These are phyloP conservation scores for Lyophyllum shimeji DNA, from an alignment of 768 basidiomycete genomes.

Conservation along the genomic window DNA sequence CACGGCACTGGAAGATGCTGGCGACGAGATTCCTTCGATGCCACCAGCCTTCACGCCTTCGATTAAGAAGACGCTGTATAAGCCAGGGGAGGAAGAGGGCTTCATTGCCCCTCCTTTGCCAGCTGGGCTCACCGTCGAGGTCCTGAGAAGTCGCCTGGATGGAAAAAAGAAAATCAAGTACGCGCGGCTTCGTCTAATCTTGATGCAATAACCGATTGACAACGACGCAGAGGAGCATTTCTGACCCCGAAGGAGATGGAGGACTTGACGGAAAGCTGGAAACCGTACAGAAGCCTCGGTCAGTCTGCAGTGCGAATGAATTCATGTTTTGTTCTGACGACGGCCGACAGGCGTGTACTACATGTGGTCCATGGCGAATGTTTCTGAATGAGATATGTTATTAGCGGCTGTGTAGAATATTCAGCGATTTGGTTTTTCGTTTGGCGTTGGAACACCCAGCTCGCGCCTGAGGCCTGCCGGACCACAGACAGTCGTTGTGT, in stretches of 20 bases:
- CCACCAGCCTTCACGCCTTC: slow-evolving; percentile 71
- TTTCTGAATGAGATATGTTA: slow-evolving; percentile 6
- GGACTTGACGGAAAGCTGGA: slow-evolving; percentile 72
- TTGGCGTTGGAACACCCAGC: neutral
- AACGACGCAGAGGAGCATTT: slow-evolving; percentile 56
- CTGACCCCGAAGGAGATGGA: slow-evolving; percentile 85
- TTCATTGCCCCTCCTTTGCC: slow-evolving; percentile 44
- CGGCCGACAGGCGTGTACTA: slow-evolving; percentile 65
- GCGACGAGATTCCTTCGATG: slow-evolving; percentile 35
- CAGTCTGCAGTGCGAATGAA: slow-evolving; percentile 17
- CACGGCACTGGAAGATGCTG: slow-evolving; percentile 23
- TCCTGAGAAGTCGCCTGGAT: slow-evolving; percentile 58
- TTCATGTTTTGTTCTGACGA: neutral
- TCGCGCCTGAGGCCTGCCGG: too few species aligned
- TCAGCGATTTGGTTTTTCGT: neutral
- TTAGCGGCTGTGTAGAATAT: neutral
- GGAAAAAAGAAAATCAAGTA: slow-evolving; percentile 77
- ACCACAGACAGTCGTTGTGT: too few species aligned
- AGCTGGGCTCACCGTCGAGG: slow-evolving; percentile 52
- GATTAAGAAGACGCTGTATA: slow-evolving; percentile 53
- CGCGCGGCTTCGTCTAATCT: slow-evolving; percentile 20
- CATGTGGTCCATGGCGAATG: slow-evolving; percentile 80
- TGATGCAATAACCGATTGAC: slow-evolving; percentile 11
- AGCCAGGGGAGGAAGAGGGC: slow-evolving; percentile 24
- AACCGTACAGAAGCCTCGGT: slow-evolving; percentile 82